Conservation (phyloP, 192 early-diverging fungal species). For the Diversispora eburnea region DNA sequence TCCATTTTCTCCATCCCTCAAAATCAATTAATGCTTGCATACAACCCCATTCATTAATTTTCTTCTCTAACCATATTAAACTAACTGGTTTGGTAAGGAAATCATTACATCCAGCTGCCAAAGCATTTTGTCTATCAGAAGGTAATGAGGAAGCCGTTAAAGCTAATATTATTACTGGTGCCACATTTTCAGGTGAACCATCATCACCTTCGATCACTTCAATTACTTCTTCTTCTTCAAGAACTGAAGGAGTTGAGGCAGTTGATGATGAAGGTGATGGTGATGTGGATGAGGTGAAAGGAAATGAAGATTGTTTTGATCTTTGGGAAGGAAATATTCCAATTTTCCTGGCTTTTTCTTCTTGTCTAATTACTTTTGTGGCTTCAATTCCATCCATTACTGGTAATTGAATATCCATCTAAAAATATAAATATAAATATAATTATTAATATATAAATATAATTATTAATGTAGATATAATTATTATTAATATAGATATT, state of each 20-base stretch:
- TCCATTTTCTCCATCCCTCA: constrained; percentile 63
- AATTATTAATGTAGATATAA: neutral
- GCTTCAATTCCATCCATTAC: constrained; percentile 71
- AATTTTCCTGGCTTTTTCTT: constrained; percentile 55
- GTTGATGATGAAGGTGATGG: neutral
- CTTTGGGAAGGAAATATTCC: constrained; percentile 45
- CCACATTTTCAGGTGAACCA: constrained; percentile 41
- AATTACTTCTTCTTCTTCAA: no score
- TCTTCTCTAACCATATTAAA: constrained; percentile 77
- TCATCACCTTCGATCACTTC: no score
- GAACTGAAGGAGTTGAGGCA: neutral
- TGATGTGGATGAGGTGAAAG: constrained; percentile 19
- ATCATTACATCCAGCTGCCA: constrained; percentile 86
- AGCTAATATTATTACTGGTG: constrained; percentile 84
- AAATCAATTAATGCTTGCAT: constrained; percentile 92
- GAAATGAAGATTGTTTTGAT: constrained; percentile 29
- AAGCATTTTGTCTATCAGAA: constrained; percentile 66
- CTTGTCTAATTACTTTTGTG: constrained; percentile 55
- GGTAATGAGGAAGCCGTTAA: constrained; percentile 75
- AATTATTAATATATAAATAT: neutral
- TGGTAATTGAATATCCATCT: constrained; percentile 74
- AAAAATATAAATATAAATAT: neutral
- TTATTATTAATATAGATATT: neutral
- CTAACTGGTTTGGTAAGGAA: constrained; percentile 86
- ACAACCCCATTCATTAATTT: constrained; percentile 89